These are phyloP conservation scores for Eutreptiella sp. DNA, from an alignment of 208 protist species.

Conservation along the genomic window DNA sequence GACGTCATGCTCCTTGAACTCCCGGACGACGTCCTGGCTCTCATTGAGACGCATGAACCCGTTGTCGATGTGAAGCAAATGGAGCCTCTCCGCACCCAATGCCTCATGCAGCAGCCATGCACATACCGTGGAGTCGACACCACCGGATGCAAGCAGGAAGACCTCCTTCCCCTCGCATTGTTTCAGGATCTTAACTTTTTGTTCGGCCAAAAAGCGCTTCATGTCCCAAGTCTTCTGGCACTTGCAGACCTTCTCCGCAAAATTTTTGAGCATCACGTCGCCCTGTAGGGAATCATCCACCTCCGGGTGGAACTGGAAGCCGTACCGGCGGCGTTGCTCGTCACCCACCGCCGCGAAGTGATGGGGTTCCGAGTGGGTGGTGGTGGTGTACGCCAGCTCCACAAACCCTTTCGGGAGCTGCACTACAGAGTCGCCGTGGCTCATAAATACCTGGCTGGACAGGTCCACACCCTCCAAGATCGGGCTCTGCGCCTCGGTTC, in stretches of 20 bases:
- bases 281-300: conserved; percentile 91
- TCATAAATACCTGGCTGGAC: conserved; percentile 83
- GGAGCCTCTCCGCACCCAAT: conserved; percentile 80
- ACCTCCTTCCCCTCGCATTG: conserved; percentile 72
- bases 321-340: conserved; percentile 56
- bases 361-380: conserved; percentile 60
- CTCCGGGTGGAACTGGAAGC: conserved; percentile 97
- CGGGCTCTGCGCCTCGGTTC: conserved; percentile 49
- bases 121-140: conserved; percentile 95
- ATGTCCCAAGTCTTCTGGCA: no score
- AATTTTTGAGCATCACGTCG: conserved; percentile 85
- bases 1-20: conserved; percentile 63
- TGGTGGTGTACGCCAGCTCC: conserved; percentile 43
- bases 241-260: conserved; percentile 66
- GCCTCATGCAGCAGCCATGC: conserved; percentile 88
- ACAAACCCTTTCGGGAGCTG: conserved; percentile 40
- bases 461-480: no score
- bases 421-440: conserved; percentile 81
- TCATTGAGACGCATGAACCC: conserved; percentile 94
- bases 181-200: conserved; percentile 81
- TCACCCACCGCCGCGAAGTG: conserved; percentile 71
- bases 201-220: conserved; percentile 70
- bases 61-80: conserved; percentile 96
- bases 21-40: conserved; percentile 63
- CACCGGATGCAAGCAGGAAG: conserved; percentile 90